Percentiles rank a stretch among this genome's conserved stretches.
Evolutionary conservation across 129 eudicot species (phyloP).

Genomic region (Lactuca sativa): DNA sequence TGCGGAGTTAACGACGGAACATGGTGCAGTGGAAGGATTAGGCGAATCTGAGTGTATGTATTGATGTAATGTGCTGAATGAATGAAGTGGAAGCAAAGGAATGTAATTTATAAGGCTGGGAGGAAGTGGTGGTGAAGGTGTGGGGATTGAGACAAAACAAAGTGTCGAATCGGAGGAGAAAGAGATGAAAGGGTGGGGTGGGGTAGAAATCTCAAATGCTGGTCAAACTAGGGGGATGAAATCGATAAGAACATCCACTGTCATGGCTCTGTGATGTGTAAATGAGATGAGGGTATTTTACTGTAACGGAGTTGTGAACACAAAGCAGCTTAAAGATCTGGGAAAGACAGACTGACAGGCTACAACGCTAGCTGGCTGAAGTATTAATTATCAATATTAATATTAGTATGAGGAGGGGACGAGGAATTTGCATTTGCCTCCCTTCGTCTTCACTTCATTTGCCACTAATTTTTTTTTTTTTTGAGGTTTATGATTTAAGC

Average conservation of each 20-base stretch:
- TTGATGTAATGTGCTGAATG: background rate
- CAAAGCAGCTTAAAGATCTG: constrained; percentile 27
- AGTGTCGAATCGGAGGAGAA: constrained; percentile 16
- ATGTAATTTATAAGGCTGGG: constrained; percentile 37
- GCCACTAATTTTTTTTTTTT: background rate
- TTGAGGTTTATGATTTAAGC: background rate
- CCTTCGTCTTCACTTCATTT: background rate
- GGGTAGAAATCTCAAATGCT: constrained; percentile 24
- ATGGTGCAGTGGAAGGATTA: background rate
- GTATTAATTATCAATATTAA: background rate
- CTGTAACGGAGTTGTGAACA: constrained; percentile 19
- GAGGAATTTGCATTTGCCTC: constrained; percentile 12
- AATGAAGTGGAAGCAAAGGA: constrained; percentile 14
- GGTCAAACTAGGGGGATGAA: constrained; percentile 33
- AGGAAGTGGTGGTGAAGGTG: constrained; percentile 5
- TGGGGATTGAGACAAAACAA: constrained; percentile 1
- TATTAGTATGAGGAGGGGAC: background rate
- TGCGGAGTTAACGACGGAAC: constrained; percentile 6
- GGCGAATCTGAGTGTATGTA: constrained; percentile 15
- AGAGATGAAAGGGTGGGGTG: constrained; percentile 5
- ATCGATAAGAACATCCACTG: constrained; percentile 36
- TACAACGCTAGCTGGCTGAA: constrained; percentile 33
- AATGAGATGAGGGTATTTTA: constrained; percentile 8
- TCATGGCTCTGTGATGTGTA: constrained; percentile 6
- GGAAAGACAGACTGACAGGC: constrained; percentile 23